A percentile compares a stretch with the other conserved stretches of the same genome.
Evolutionary conservation across 1,284 basidiomycete species (phyloP).

Genomic region (Puccinia coronata): DNA sequence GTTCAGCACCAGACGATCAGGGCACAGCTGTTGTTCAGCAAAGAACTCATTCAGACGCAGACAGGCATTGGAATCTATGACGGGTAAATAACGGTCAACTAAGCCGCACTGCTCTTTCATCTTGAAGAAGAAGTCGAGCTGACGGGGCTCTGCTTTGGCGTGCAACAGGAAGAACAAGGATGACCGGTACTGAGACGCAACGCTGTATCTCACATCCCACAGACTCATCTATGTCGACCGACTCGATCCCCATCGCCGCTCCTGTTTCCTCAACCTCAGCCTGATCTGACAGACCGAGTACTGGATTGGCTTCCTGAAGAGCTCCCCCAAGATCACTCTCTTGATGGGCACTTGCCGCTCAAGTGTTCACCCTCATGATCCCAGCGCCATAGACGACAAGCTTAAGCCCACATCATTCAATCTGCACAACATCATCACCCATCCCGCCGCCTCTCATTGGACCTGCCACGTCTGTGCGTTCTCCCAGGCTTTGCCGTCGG

Average conservation of each 20-base stretch:
- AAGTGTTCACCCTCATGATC: constrained; percentile 53
- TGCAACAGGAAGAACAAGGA: constrained; percentile 73
- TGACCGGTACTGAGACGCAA: constrained; percentile 70
- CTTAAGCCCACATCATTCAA: no score
- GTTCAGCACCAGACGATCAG: constrained; percentile 51
- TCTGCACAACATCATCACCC: constrained; percentile 50
- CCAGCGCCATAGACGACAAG: constrained; percentile 12
- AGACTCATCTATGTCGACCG: constrained; percentile 77
- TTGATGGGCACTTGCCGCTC: constrained; percentile 62
- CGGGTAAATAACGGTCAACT: no score
- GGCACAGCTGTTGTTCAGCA: constrained; percentile 65
- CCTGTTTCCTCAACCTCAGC: constrained; percentile 64
- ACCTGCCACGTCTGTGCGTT: constrained; percentile 51
- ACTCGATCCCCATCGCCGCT: constrained; percentile 63
- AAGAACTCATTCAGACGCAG: constrained; percentile 71
- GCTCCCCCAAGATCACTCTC: no score
- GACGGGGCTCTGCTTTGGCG: no score
- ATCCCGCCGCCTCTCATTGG: no score
- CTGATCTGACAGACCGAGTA: constrained; percentile 77
- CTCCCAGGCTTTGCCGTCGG: no score
- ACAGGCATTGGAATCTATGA: no score
- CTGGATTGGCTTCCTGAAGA: constrained; percentile 88
- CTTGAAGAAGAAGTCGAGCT: neutral
- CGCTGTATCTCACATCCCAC: constrained; percentile 76
- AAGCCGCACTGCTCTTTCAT: constrained; percentile 58